phyloP scores from a whole-genome alignment of 2,329 filamentous ascomycete genomes.

The Arthrobotrys musiformis region DNA sequence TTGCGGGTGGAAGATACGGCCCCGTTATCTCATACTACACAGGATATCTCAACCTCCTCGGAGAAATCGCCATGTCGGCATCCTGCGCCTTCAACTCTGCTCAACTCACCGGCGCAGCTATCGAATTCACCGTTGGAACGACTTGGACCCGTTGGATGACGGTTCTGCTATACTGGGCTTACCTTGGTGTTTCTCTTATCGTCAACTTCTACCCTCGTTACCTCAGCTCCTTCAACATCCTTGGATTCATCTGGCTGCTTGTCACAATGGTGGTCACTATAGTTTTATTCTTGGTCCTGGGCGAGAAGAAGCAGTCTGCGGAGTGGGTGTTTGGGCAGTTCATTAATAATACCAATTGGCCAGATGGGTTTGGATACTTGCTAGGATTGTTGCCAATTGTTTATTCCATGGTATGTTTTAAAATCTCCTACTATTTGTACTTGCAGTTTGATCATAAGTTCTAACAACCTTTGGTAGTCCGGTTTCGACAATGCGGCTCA shows the following conservation, averaged over 20 bases:
- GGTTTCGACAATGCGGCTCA: conserved; percentile 54
- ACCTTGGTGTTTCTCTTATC: conserved; percentile 40
- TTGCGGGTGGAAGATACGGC: conserved; percentile 46
- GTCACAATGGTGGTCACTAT: conserved; percentile 44
- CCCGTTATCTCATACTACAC: conserved; percentile 53
- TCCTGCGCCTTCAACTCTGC: conserved; percentile 55
- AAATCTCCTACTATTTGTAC: background rate
- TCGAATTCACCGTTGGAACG: conserved; percentile 39
- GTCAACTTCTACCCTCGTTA: conserved; percentile 54
- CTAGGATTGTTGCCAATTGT: conserved; percentile 48
- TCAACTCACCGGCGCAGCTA: conserved; percentile 47
- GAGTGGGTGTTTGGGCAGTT: conserved; percentile 49
- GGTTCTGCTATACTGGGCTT: conserved; percentile 51
- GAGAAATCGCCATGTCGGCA: conserved; percentile 55
- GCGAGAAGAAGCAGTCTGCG: conserved; percentile 45
- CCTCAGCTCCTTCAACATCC: conserved; percentile 48
- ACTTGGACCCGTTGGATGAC: conserved; percentile 54
- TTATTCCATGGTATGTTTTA: conserved; percentile 49
- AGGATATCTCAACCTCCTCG: conserved; percentile 53
- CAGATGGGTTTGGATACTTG: conserved; percentile 30
- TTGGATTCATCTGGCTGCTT: conserved; percentile 49
- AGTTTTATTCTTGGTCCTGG: conserved; percentile 45
- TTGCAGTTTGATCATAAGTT: background rate
- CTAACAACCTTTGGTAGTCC: conserved; percentile 13
- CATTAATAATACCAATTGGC: conserved; percentile 53